Percentiles rank a stretch among this genome's conserved stretches.
phyloP scores from a whole-genome alignment of 1,284 basidiomycete genomes.

The Neotropicomus parvogracilis region DNA sequence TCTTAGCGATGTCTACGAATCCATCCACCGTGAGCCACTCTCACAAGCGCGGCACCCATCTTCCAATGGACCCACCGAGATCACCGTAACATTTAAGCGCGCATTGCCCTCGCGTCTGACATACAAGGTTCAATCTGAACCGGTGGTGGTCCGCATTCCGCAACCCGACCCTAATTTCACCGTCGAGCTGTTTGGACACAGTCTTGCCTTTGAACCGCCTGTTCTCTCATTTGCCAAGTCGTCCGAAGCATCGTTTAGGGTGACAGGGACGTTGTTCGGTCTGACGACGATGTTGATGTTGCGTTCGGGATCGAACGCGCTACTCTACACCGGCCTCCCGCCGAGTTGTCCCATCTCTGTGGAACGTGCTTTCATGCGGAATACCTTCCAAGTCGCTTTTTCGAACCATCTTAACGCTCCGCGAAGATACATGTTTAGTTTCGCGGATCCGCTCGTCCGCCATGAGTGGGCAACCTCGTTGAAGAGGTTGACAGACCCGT shows the following conservation, averaged over 20 bases:
- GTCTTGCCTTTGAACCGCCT: conserved; percentile 81
- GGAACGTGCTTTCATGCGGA: conserved; percentile 90
- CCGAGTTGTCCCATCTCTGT: conserved; percentile 72
- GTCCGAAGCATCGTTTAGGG: conserved; percentile 79
- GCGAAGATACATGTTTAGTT: conserved; percentile 90
- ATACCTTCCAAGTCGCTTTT: conserved; percentile 90
- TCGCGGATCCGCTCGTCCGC: conserved; percentile 70
- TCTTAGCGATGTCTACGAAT: conserved; percentile 73
- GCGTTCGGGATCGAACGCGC: conserved; percentile 74
- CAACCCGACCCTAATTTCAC: conserved; percentile 73
- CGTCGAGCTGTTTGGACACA: conserved; percentile 82
- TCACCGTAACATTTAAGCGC: conserved; percentile 66
- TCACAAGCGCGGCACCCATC: conserved; percentile 63
- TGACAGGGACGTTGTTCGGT: conserved; percentile 81
- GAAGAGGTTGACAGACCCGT: conserved; percentile 57
- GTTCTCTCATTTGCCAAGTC: conserved; percentile 74
- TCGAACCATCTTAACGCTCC: conserved; percentile 63
- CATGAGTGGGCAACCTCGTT: conserved; percentile 74
- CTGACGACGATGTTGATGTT: conserved; percentile 76
- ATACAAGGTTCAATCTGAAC: conserved; percentile 81
- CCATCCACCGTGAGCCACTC: conserved; percentile 68
- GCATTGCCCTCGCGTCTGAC: conserved; percentile 74
- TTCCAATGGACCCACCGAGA: conserved; percentile 42
- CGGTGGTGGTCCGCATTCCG: conserved; percentile 79
- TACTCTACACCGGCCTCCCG: conserved; percentile 76